Conservation (phyloP, 352 stramenopile species). For the Phytophthora idaei region DNA sequence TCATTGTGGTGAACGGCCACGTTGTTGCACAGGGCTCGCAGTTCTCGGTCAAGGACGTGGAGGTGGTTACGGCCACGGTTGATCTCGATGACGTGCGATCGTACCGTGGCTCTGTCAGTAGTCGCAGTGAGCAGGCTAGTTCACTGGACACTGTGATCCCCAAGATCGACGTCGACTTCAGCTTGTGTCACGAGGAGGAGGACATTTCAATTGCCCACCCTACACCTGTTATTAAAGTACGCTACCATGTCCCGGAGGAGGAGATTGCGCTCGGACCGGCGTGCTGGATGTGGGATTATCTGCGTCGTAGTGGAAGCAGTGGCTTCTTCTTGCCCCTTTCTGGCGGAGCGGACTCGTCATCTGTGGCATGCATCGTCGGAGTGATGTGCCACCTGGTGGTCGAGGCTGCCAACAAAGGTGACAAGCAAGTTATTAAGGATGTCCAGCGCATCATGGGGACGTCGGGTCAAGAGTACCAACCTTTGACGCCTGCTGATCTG, state of each 20-base stretch:
- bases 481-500: constrained; percentile 87
- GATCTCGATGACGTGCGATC: constrained; percentile 98
- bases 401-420: constrained; percentile 80
- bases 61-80: constrained; percentile 96
- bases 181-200: constrained; percentile 75
- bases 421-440: constrained; percentile 81
- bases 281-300: constrained; percentile 99
- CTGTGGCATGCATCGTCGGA: constrained; percentile 96
- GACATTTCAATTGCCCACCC: constrained; percentile 46
- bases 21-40: constrained; percentile 96
- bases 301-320: constrained; percentile 86
- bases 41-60: constrained; percentile 97
- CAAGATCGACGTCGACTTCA: constrained; percentile 79
- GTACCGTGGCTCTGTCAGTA: constrained; percentile 94
- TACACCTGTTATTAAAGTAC: constrained; percentile 66
- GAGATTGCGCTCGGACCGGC: constrained; percentile 97
- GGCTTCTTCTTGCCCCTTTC: constrained; percentile 97
- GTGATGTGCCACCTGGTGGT: constrained; percentile 97
- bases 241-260: constrained; percentile 93
- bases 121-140: constrained; percentile 94
- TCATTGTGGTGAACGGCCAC: constrained; percentile 97
- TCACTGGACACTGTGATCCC: constrained; percentile 67
- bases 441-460: constrained; percentile 87
- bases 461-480: constrained; percentile 53
- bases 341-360: constrained; percentile 96